Evolutionary conservation across 176 grass and related monocot genomes (phyloP).

Genomic region (Oryza punctata): DNA sequence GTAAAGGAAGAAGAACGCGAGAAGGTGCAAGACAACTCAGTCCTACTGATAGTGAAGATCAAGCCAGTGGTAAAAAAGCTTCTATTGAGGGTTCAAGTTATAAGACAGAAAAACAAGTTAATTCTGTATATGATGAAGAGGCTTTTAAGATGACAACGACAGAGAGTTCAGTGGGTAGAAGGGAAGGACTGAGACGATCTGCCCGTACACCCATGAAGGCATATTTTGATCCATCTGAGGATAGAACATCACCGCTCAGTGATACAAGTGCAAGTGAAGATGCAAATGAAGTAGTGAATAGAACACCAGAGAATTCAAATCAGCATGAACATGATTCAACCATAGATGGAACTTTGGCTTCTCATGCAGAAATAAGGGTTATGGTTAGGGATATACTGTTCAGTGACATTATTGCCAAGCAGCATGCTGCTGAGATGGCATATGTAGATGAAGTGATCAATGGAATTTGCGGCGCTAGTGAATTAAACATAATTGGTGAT

Average conservation of each 20-base stretch:
- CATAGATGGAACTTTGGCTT: conserved; percentile 23
- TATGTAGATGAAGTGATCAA: conserved; percentile 54
- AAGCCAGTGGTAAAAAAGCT: conserved; percentile 34
- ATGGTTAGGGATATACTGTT: conserved; percentile 68
- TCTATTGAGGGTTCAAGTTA: conserved; percentile 27
- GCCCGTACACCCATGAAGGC: conserved; percentile 25
- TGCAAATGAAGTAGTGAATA: conserved; percentile 32
- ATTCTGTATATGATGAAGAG: background rate
- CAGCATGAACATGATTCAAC: conserved; percentile 25
- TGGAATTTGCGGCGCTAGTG: conserved; percentile 37
- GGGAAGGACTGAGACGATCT: conserved; percentile 41
- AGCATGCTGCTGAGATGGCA: conserved; percentile 52
- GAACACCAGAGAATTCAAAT: background rate
- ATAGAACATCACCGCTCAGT: conserved; percentile 18
- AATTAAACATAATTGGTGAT: background rate
- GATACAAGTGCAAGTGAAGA: conserved; percentile 25
- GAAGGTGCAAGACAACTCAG: conserved; percentile 17
- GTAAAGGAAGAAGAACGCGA: conserved; percentile 37
- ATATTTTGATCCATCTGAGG: conserved; percentile 31
- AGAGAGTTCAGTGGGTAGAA: conserved; percentile 12
- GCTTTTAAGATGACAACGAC: background rate
- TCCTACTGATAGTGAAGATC: conserved; percentile 3
- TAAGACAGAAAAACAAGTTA: conserved; percentile 36
- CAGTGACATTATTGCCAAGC: conserved; percentile 45
- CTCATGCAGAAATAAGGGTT: conserved; percentile 58